Conservation (phyloP, 148 eudicot genomes). For the Dianthus caryophyllus region DNA sequence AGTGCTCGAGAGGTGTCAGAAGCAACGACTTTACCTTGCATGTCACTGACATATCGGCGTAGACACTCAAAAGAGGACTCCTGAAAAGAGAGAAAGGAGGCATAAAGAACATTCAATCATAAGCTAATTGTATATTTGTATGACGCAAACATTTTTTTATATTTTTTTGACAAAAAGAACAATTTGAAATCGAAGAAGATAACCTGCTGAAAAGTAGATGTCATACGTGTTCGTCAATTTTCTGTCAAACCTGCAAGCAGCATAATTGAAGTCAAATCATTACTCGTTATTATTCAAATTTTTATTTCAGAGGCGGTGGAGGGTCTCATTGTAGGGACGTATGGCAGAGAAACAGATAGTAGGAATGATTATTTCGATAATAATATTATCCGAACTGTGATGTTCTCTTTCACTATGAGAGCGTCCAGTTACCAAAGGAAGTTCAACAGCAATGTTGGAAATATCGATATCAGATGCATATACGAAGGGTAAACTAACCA, state of each 20-base stretch:
- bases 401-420: background rate
- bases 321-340: background rate
- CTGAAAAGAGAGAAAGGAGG: conserved; percentile 33
- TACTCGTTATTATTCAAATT: background rate
- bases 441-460: no score
- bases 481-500: conserved; percentile 54
- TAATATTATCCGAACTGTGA: background rate
- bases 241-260: conserved; percentile 85
- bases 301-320: background rate
- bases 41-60: conserved; percentile 96
- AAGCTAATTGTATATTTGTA: no score
- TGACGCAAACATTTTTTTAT: background rate
- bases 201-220: conserved; percentile 96
- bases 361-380: background rate
- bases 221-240: conserved; percentile 83
- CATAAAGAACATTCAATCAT: background rate
- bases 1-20: no score
- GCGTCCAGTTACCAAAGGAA: background rate
- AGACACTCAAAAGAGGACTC: conserved; percentile 93
- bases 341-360: background rate
- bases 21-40: conserved; percentile 64
- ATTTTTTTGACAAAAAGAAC: background rate
- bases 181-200: conserved; percentile 11
- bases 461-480: background rate
- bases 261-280: conserved; percentile 8